Evolutionary conservation across 1,284 basidiomycete species (phyloP), one percentile per base, ranked within the genome.

Genomic region (Cerioporus squamosus): DNA sequence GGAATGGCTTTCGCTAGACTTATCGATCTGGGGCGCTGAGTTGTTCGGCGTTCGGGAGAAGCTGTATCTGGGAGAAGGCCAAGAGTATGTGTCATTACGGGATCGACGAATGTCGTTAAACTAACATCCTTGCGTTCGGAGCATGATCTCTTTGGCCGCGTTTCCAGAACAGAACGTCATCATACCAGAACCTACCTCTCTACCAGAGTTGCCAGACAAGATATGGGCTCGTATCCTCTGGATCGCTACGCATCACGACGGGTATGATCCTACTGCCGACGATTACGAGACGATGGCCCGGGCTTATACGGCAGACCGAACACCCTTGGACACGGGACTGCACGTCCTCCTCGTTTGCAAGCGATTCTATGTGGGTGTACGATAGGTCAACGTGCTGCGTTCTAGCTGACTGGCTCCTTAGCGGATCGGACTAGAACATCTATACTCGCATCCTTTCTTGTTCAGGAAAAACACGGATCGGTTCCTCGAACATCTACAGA

Each of bases 141-240:
- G 56, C n/a, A 50, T 53, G 47, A 38, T 29, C n/a, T 24, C 31
- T 2, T 47, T 45, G 24, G 20, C 17, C 3, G 55, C 47, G 1
- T 44, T 57, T n/a, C 45, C 50, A 23, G 39, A 23, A 1, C 14
- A 31, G 2, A n/a, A 29, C 3, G 44, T 26, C 14, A 23, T n/a
- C 26, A 12, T 8, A 7, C 10, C 45, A 22, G 20, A n/a, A 22
- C 7, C 22, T 23, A 17, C 10, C 7, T n/a, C 5, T 2, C 29
- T 53, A 8, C 55, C 45, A 5, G 45, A 44, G 7, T 31, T 57
- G 1, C 51, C 55, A 0, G 55, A 57, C 45, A 33, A 57, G 6
- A 36, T 57, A 4, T 57, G 55, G 55, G 24, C 39, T 7, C 55
- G 40, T 18, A 53, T 57, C 23, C 26, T 57, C 2, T 50, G 50